Percentiles rank a stretch among this genome's conserved stretches.
Conservation (phyloP, 2,329 filamentous ascomycete species). For the Cladosporium sp. region DNA sequence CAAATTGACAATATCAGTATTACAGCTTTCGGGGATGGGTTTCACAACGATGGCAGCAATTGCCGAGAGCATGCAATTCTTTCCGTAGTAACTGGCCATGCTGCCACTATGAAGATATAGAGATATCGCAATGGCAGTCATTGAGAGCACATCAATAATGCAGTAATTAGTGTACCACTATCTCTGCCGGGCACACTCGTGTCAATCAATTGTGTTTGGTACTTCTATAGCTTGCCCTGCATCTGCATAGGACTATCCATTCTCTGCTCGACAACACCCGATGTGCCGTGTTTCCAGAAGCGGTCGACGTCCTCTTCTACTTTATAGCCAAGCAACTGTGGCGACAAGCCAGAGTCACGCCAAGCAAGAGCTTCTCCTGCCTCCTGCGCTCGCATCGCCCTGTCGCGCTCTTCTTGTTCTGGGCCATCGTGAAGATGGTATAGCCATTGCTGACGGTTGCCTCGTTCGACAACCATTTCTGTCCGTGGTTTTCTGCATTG, state of each 20-base stretch:
- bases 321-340: constrained; percentile 6
- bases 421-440: constrained; percentile 59
- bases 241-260: background rate
- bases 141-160: too few relatives aligned
- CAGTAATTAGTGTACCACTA: too few relatives aligned
- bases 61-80: too few relatives aligned
- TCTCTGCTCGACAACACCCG: background rate
- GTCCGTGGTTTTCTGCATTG: constrained; percentile 55
- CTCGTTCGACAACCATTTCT: constrained; percentile 55
- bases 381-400: constrained; percentile 8
- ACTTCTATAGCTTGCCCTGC: background rate
- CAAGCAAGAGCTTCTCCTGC: constrained; percentile 9
- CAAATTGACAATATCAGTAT: too few relatives aligned
- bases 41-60: too few relatives aligned
- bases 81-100: too few relatives aligned
- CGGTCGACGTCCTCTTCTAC: constrained; percentile 11
- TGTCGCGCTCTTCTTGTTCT: constrained; percentile 42
- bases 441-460: constrained; percentile 58
- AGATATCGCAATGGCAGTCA: too few relatives aligned
- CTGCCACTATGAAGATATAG: too few relatives aligned
- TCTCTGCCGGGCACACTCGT: too few relatives aligned
- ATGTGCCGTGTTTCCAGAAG: background rate
- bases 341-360: constrained; percentile 7
- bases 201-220: too few relatives aligned
- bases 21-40: too few relatives aligned